Base-by-base conservation (phyloP, 768 basidiomycete species). In the Trametes cingulata region DNA sequence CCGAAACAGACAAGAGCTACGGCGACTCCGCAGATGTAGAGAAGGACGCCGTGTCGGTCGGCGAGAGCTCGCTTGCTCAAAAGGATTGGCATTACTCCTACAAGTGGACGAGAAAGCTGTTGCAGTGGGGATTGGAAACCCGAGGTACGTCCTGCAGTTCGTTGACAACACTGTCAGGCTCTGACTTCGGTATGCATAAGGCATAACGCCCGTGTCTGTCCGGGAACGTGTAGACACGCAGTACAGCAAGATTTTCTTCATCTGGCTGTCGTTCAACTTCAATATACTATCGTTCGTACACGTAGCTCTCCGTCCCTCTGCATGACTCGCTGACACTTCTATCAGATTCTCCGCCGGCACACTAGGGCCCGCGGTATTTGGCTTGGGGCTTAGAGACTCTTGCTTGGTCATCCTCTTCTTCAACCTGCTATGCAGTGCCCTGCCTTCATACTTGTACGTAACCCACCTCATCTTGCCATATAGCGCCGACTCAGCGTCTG, bases 321-420 rank as follows among this genome's bases (percentile, higher is more conserved):
- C 40, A 37, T 8, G 27, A 22, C 36, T 49, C 20, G 9, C 50
- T 39, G 20, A 36, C 19, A 22, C 12, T 20, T 24, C 36, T 6
- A 2, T 15, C 13, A 79, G 78, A n/a, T 79, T 81, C 63, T 80
- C 78, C 17, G 69, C 81, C 4, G 81, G 81, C 0, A 77, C 78
- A 1, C 68, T 82, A 2, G 81, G 81, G 0, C 80, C 81, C 0
- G 71, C 76, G 1, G 68, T 74, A 3, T 82, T 74, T 63, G 76
- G 73, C 15, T 74, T 82, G 20, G 72, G 76, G 13, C 69, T 80
- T 36, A 73, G 78, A 42, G 77, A 80, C 67, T 76, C 80, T 8
- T 78, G 75, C 54, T 68, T 81, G 15, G 71, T 77, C 41, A 80
- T 81, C 61, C 65, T 79, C 8, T 77, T 80, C 68, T 77, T 78